A percentile compares a stretch with the other conserved stretches of the same genome.
These are phyloP conservation scores for Moricandia arvensis DNA, from an alignment of 345 rosid species.

Conservation along the genomic window DNA sequence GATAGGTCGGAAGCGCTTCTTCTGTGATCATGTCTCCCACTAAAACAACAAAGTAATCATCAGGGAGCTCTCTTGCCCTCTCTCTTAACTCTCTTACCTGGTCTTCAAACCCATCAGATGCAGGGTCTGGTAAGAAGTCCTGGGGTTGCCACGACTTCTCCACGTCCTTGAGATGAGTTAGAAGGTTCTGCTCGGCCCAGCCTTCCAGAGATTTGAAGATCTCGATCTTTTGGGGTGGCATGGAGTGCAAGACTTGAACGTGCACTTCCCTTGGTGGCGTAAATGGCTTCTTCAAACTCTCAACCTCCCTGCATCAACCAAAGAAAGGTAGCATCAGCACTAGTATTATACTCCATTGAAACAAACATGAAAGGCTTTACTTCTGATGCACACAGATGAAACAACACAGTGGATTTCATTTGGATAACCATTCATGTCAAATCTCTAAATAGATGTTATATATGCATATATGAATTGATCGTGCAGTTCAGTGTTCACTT, in stretches of 20 bases:
- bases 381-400: slow-evolving; percentile 7
- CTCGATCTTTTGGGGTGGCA: slow-evolving; percentile 91
- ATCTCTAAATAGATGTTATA: background rate
- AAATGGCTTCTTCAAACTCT: slow-evolving; percentile 67
- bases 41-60: slow-evolving; percentile 78
- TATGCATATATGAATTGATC: background rate
- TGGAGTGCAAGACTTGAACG: slow-evolving; percentile 82
- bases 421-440: background rate
- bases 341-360: background rate
- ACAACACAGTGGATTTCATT: background rate
- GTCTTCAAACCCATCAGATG: slow-evolving; percentile 75
- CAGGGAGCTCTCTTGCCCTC: slow-evolving; percentile 79
- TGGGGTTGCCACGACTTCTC: slow-evolving; percentile 96
- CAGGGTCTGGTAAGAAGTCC: slow-evolving; percentile 86
- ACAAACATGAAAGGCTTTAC: background rate
- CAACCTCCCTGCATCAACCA: slow-evolving; percentile 60
- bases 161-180: slow-evolving; percentile 74
- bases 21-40: slow-evolving; percentile 91
- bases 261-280: slow-evolving; percentile 79
- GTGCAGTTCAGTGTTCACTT: slow-evolving; percentile 1
- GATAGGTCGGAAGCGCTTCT: slow-evolving; percentile 86
- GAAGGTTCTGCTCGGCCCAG: slow-evolving; percentile 80
- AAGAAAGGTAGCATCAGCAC: background rate
- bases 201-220: slow-evolving; percentile 79
- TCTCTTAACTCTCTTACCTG: slow-evolving; percentile 79